Evolutionary conservation across 2,329 filamentous ascomycete species (phyloP), one percentile per base, ranked within the genome.

Genomic region (Diaporthe aspalathi): DNA sequence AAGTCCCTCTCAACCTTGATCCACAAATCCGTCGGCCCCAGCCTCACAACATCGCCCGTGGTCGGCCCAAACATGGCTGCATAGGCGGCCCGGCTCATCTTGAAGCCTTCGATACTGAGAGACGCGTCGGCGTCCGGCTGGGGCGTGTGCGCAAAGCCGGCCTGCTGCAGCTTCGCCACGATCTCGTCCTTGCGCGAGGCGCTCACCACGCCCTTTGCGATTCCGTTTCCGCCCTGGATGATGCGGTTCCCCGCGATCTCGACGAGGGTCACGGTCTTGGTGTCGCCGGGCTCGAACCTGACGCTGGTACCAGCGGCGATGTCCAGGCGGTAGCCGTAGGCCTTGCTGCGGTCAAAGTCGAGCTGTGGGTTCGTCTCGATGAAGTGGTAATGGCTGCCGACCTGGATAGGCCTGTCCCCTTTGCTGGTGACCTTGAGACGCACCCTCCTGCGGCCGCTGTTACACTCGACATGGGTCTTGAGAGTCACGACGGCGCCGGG

Each of bases 381-480:
- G 80, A 98, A 97, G 82, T 98, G 95, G 81, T 97, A 98, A 82
- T 98, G 95, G 40, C 94, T 97, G 40, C 95, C 95, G 72, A 95
- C 92, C 86, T 98, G 95, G 73, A 98, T 92, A 1, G 95, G 95
- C 40, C 95, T 86, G 81, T 98, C 95, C 8, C 95, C 95, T 76
- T 89, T 93, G 81, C 93, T 97, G 74, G 91, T 94, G 50, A 98
- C 93, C 78, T 86, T 90, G 49, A 98, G 83, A 72, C 83, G 87
- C 74, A 95, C 91, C 73, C 95, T 88, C 81, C 89, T 91, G 67
- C 94, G 88, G 49, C 91, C 92, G 76, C 91, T 87, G 79, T 94
- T 97, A 76, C 98, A 82, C 65, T 83, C 83, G 68, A 98, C 88
- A 60, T 85, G 87, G 2, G 86, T 88, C 77, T 92, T 93, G 47